Evolutionary conservation across 1,284 basidiomycete species (phyloP).

Genomic region (Stereum hirsutum): DNA sequence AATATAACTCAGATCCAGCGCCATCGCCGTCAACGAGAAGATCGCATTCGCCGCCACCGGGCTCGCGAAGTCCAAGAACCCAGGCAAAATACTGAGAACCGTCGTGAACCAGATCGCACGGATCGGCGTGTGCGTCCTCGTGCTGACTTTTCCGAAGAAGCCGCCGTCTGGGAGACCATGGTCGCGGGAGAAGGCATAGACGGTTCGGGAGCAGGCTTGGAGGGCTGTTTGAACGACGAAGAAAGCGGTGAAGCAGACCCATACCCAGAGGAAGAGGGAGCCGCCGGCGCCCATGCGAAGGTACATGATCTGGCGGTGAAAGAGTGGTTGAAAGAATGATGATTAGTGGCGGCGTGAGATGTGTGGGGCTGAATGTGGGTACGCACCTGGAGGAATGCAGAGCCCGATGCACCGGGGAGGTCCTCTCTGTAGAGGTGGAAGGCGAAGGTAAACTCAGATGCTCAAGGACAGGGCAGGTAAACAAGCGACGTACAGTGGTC

Average conservation of each 20-base stretch:
- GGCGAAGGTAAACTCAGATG: too few relatives aligned
- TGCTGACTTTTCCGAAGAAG: slow-evolving; percentile 67
- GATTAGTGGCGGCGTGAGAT: neutral
- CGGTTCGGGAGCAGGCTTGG: slow-evolving; percentile 81
- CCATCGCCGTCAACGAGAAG: slow-evolving; percentile 74
- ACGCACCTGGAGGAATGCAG: slow-evolving; percentile 66
- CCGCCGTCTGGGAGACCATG: slow-evolving; percentile 75
- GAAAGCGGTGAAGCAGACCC: slow-evolving; percentile 73
- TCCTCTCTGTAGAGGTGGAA: slow-evolving; percentile 30
- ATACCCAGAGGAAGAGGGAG: slow-evolving; percentile 69
- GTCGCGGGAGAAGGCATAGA: slow-evolving; percentile 89
- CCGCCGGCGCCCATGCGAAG: slow-evolving; percentile 65
- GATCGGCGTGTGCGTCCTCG: slow-evolving; percentile 66
- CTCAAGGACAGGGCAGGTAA: neutral
- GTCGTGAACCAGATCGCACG: slow-evolving; percentile 79
- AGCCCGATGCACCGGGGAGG: slow-evolving; percentile 56
- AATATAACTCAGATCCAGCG: slow-evolving; percentile 63
- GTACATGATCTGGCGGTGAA: slow-evolving; percentile 51
- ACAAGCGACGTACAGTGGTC: slow-evolving; percentile 39
- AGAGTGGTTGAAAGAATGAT: slow-evolving; percentile 1
- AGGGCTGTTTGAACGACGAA: slow-evolving; percentile 77
- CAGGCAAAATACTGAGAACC: slow-evolving; percentile 60
- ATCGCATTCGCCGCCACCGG: slow-evolving; percentile 77
- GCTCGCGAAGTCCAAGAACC: slow-evolving; percentile 70
- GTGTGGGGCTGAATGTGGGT: slow-evolving; percentile 10